Evolutionary conservation across 169 alveolate genomes (phyloP).

Genomic region (Eimeria acervulina): DNA sequence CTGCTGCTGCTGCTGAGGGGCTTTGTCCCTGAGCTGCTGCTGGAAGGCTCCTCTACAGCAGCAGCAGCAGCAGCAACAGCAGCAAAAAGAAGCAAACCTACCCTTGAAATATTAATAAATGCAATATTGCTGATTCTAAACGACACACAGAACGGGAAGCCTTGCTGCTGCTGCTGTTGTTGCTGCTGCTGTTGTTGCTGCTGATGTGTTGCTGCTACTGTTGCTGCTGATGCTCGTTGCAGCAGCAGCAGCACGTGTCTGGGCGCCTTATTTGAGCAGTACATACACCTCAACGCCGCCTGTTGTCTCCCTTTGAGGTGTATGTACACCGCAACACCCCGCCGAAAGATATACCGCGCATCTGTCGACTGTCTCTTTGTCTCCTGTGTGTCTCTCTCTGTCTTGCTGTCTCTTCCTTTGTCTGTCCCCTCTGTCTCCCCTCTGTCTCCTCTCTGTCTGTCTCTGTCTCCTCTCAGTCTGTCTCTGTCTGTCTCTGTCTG

Average conservation of each 20-base stretch:
- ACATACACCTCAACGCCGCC: not conserved
- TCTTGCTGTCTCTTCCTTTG: too few relatives aligned
- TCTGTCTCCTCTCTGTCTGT: too few relatives aligned
- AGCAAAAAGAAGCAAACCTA: not conserved
- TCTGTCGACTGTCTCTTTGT: too few relatives aligned
- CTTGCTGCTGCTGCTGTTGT: not conserved
- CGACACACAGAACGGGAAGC: not conserved
- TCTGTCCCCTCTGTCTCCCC: too few relatives aligned
- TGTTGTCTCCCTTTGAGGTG: not conserved
- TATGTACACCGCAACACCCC: not conserved
- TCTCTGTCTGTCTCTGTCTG: too few relatives aligned
- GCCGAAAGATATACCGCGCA: too few relatives aligned
- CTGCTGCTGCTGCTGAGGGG: conserved; percentile 32
- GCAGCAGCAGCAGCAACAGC: conserved; percentile 21
- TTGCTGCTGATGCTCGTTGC: not conserved
- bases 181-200: conserved; percentile 39
- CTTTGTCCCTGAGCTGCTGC: not conserved
- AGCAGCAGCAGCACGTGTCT: not conserved
- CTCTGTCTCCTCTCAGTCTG: too few relatives aligned
- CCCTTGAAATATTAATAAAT: not conserved
- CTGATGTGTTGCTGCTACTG: conserved; percentile 5
- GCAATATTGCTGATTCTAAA: not conserved
- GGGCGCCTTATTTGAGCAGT: not conserved
- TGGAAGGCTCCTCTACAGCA: not conserved
- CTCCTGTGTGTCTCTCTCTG: too few relatives aligned